Base-by-base conservation (phyloP, 1,284 basidiomycete genomes). In the Flammula alnicola region DNA sequence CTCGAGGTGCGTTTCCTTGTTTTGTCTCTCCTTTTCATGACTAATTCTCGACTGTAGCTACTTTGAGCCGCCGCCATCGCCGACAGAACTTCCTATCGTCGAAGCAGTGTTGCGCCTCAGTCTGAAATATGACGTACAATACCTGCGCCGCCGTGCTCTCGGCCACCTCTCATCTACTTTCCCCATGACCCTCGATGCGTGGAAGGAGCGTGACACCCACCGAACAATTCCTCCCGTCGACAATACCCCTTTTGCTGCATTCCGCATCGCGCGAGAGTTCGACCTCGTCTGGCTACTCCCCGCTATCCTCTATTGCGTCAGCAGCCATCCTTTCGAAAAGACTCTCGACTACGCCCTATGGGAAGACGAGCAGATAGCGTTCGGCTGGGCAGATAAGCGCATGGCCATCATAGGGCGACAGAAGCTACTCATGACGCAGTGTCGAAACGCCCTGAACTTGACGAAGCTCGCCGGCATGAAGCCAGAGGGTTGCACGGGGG, bases 51-150 rank as follows among this genome's bases (percentile, higher is more conserved):
- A 16, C 30, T 26, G 20, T 35, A 71, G 69, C 44, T 71, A 61
- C 48, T 72, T 69, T 26, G 66, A 68, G 49, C 64, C 67, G 9
- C 65, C 67, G 7, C 66, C 68, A 4, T 42, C 61, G 3, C 56
- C 42, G 16, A 69, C 68, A 9, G 56, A 61, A 29, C 63, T 73
- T 42, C 41, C 51, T 11, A 63, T 69, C 33, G 63, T 71, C 7
- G 61, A 68, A 14, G 64, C 65, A 9, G 59, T 76, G 14, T 65
- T 75, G 6, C 69, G 71, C 3, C 62, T 76, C 42, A 65, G 63
- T 43, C 65, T 69, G 20, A 76, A 76, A 59, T 76, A 76, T 57
- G 64, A 72, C 51, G 70, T 73, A 4, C 56, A 56, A 30, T 66
- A 63, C 32, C 69, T 76, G 17, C 67, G 67, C 11, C 55, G 55